Evolutionary conservation across 164 flowering plant species (phyloP), one percentile per base, ranked within the genome.

Genomic region (Houttuynia cordata): DNA sequence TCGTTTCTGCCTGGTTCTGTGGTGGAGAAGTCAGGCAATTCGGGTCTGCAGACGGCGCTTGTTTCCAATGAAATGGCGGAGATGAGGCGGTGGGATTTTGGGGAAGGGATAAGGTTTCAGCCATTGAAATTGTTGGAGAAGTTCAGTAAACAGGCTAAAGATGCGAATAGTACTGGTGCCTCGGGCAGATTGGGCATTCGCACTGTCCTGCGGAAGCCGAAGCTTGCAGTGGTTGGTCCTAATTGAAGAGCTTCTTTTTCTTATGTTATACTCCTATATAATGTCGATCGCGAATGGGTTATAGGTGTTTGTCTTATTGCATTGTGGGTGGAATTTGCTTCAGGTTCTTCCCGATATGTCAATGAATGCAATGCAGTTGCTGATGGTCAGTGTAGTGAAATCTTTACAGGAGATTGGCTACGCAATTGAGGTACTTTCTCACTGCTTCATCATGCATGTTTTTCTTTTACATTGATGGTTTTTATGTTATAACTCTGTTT

Each of bases 301-400:
- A 56, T 34, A 63, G 34, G 8, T 42, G 15, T 14, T 18, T 53
- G 30, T 14, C 47, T 57, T 53, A 42, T 64, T 64, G 56, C n/a
- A n/a, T n/a, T 56, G 53, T 23, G 24, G 50, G 10, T 23, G 58
- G 10, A 56, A 10, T 58, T 57, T 64, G 57, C 18, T 81, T 77
- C 72, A 94, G 99, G 94, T 94, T 15, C 81, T 94, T 75, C 81
- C 83, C 10, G 87, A 94, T 87, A 78, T 88, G 51, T 71, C 76
- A 56, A 75, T 78, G 69, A 91, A 84, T 75, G 78, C 84, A 37
- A 76, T 75, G 51, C 96, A 94, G 62, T 64, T 94, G 73, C 55
- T 78, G 70, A 88, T 91, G 97, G 81, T 71, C 42, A 87, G 87
- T 58, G 72, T 94, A 65, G 86, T 85, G 51, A 74, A 74, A 64